phyloP scores from a whole-genome alignment of 2,329 filamentous ascomycete species.

The Aspergillus alliaceus region DNA sequence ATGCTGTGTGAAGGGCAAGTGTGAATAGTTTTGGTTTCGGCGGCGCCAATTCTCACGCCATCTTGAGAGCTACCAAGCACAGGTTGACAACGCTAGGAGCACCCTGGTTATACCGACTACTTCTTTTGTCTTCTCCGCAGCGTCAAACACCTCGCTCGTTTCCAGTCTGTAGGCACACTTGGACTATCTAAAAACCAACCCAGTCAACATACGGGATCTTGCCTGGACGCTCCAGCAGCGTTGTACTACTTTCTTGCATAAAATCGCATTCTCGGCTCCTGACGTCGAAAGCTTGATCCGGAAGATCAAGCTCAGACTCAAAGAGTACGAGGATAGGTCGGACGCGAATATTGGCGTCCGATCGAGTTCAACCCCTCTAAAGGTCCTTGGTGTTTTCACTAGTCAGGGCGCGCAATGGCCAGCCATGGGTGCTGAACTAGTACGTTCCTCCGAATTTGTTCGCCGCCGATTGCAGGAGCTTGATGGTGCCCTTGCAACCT shows the following conservation, averaged over 20 bases:
- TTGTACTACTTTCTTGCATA: background rate
- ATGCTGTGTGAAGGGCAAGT: constrained; percentile 32
- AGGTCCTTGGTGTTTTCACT: constrained; percentile 17
- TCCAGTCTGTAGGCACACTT: background rate
- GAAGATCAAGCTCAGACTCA: background rate
- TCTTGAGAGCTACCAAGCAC: constrained; percentile 31
- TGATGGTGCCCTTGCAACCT: background rate
- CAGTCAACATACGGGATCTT: constrained; percentile 2
- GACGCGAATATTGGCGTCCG: background rate
- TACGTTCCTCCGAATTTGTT: background rate
- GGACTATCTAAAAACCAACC: constrained; percentile 3
- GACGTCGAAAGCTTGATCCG: background rate
- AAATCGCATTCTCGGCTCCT: background rate
- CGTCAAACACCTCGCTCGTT: constrained; percentile 1
- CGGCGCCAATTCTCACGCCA: constrained; percentile 33
- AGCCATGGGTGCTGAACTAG: constrained; percentile 14
- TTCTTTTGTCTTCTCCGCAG: constrained; percentile 3
- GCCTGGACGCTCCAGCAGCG: constrained; percentile 3
- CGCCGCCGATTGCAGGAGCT: constrained; percentile 1
- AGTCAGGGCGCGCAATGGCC: constrained; percentile 22
- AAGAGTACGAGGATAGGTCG: background rate
- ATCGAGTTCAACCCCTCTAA: background rate
- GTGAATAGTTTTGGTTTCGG: constrained; percentile 44
- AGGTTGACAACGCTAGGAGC: background rate
- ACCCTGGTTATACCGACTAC: background rate